Conservation (phyloP, 768 basidiomycete genomes). For the Pleurotus salmoneostramineus region DNA sequence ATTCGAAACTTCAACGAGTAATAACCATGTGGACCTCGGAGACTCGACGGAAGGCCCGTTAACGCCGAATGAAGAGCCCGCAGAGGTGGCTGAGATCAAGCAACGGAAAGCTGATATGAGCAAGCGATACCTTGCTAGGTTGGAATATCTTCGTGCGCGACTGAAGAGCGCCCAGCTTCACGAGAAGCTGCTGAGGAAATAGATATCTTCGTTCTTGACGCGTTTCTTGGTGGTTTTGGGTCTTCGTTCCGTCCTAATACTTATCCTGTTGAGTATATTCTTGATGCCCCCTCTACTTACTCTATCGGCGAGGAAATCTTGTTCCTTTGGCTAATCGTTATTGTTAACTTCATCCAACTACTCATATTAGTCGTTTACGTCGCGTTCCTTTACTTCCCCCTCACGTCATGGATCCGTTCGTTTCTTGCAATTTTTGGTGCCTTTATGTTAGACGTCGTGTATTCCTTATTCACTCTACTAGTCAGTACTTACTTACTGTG, state of each 20-base stretch:
- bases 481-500: too few species aligned
- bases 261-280: background rate
- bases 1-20: constrained; percentile 41
- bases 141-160: constrained; percentile 80
- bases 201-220: constrained; percentile 10
- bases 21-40: constrained; percentile 16
- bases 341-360: background rate
- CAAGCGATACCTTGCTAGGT: constrained; percentile 65
- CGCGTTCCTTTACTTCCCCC: too few species aligned
- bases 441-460: too few species aligned
- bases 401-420: constrained; percentile 5
- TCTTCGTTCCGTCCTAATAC: background rate
- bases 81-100: constrained; percentile 68
- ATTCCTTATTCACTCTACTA: too few species aligned
- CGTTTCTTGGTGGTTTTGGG: background rate
- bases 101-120: constrained; percentile 67
- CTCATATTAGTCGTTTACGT: background rate
- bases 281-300: background rate
- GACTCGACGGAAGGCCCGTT: constrained; percentile 23
- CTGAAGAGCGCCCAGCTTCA: constrained; percentile 81
- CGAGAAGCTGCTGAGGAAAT: constrained; percentile 73
- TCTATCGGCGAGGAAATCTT: background rate
- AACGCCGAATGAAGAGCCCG: constrained; percentile 34
- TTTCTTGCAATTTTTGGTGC: background rate
- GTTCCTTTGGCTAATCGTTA: constrained; percentile 1